Evolutionary conservation across 2,329 filamentous ascomycete genomes (phyloP).

Genomic region (Colletotrichum sp.): DNA sequence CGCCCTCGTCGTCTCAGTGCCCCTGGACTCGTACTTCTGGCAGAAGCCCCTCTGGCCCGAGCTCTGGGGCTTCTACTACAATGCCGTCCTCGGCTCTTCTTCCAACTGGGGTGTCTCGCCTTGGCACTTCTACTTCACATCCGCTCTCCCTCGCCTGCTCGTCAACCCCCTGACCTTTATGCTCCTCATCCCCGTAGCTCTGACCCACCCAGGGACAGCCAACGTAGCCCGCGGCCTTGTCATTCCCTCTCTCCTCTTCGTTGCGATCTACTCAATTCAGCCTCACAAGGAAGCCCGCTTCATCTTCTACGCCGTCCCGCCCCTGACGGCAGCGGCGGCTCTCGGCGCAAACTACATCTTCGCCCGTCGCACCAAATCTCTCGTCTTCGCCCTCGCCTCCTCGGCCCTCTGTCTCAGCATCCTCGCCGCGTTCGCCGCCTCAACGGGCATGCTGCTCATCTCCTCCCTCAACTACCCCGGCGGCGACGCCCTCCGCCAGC

Average conservation of each 20-base stretch:
- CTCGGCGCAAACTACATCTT: conserved; percentile 76
- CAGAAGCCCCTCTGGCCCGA: conserved; percentile 89
- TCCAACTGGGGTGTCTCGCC: conserved; percentile 88
- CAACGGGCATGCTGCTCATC: conserved; percentile 72
- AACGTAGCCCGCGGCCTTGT: conserved; percentile 54
- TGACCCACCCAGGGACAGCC: conserved; percentile 51
- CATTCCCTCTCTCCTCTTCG: conserved; percentile 73
- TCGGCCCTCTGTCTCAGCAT: conserved; percentile 64
- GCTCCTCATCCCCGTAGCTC: conserved; percentile 58
- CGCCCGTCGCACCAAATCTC: conserved; percentile 66
- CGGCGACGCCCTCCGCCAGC: conserved; percentile 72
- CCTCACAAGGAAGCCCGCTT: conserved; percentile 98
- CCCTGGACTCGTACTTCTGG: conserved; percentile 94
- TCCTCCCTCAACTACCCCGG: conserved; percentile 95
- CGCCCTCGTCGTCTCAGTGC: conserved; percentile 72
- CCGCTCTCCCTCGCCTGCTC: conserved; percentile 80
- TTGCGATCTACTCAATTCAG: conserved; percentile 82
- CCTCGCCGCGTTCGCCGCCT: conserved; percentile 62
- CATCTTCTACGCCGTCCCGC: conserved; percentile 85
- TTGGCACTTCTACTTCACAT: conserved; percentile 85
- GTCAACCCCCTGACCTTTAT: conserved; percentile 75
- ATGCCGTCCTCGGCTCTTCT: conserved; percentile 83
- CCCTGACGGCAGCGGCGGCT: conserved; percentile 78
- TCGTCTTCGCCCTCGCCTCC: conserved; percentile 58
- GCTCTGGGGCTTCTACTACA: conserved; percentile 87